Percentiles rank a stretch among this genome's conserved stretches.
Conservation (phyloP, 2,329 filamentous ascomycete species). For the Apiospora pterosperma region DNA sequence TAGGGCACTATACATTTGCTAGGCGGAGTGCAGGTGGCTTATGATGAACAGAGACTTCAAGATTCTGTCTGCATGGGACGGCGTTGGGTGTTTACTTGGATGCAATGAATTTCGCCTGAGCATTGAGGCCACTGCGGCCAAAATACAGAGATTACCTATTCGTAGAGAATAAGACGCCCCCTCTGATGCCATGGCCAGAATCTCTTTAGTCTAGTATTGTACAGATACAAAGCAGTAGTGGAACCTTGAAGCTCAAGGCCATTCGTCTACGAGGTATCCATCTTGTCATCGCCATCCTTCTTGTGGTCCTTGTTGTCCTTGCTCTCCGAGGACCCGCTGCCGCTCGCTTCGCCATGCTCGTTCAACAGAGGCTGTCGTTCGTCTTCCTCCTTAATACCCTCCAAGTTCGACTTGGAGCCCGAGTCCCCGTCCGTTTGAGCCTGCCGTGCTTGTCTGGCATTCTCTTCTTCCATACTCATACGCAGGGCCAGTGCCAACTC, state of each 20-base stretch:
- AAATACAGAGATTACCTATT: neutral
- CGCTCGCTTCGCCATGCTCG: constrained; percentile 62
- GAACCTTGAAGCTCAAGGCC: neutral
- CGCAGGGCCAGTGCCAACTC: constrained; percentile 90
- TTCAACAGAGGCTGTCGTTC: constrained; percentile 65
- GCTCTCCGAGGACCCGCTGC: constrained; percentile 39
- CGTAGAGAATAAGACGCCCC: neutral
- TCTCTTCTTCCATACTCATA: constrained; percentile 98
- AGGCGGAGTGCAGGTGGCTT: neutral
- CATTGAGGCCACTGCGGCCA: neutral
- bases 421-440: constrained; percentile 72
- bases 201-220: constrained; percentile 7
- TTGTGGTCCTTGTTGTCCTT: constrained; percentile 50
- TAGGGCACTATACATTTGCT: neutral
- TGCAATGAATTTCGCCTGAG: neutral
- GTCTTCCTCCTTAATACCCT: constrained; percentile 77
- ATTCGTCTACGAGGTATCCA: constrained; percentile 82
- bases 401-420: constrained; percentile 71
- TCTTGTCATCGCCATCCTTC: constrained; percentile 65
- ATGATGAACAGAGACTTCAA: constrained; percentile 5
- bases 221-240: constrained; percentile 1
- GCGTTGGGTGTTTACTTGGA: constrained; percentile 4
- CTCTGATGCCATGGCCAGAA: neutral
- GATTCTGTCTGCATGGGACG: constrained; percentile 4
- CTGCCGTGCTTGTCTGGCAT: constrained; percentile 85